Conservation (phyloP, 148 eudicot species). For the Hydrangea macrophylla region DNA sequence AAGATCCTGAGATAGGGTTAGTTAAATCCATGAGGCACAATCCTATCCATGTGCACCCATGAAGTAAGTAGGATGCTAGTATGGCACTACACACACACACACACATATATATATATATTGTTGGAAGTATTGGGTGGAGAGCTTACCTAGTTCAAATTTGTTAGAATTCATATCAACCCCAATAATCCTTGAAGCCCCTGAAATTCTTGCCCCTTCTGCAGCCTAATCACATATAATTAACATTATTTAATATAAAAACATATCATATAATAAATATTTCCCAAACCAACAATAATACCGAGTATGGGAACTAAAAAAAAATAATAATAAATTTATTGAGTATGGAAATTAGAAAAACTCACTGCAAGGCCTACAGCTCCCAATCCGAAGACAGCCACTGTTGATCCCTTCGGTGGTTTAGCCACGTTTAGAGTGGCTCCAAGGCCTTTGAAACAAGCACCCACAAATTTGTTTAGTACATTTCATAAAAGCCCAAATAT, state of each 20-base stretch:
- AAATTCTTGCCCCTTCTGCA: slow-evolving; percentile 52
- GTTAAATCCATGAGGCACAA: too few species aligned
- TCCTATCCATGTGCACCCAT: too few species aligned
- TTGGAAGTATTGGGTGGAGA: too few species aligned
- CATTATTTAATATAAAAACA: neutral
- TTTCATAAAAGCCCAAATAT: neutral
- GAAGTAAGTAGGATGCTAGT: too few species aligned
- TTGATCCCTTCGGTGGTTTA: slow-evolving; percentile 68
- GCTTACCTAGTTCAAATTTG: slow-evolving; percentile 39
- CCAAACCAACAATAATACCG: too few species aligned
- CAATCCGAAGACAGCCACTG: slow-evolving; percentile 74
- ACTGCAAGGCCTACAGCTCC: slow-evolving; percentile 94
- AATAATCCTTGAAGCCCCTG: slow-evolving; percentile 49
- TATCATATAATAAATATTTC: neutral
- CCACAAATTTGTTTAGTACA: neutral
- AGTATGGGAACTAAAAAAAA: too few species aligned
- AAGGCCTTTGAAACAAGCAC: slow-evolving; percentile 37
- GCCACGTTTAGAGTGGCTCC: slow-evolving; percentile 90
- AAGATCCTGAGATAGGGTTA: too few species aligned
- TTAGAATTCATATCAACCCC: slow-evolving; percentile 43
- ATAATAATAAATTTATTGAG: too few species aligned
- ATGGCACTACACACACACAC: too few species aligned
- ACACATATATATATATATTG: too few species aligned
- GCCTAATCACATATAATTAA: slow-evolving; percentile 21
- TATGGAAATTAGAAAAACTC: slow-evolving; percentile 26